Evolutionary conservation across 441 rosid genomes (phyloP), one percentile per base, ranked within the genome.

Genomic region (Populus hybrid): DNA sequence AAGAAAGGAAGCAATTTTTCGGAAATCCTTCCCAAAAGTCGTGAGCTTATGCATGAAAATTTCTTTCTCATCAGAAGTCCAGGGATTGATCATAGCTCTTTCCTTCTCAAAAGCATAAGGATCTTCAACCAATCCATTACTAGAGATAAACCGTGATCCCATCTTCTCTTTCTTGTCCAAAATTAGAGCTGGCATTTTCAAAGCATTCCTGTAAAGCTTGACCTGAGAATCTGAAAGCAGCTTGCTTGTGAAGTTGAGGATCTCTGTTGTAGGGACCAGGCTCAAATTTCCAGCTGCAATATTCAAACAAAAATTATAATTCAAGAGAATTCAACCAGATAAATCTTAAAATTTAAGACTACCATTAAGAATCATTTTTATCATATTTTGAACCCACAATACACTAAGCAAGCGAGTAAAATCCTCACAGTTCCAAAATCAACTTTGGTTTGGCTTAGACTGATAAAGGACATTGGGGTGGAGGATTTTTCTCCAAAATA

Each of bases 61-160:
- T 69, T 89, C 97, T 75, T 74, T 88, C 87, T 97, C 99, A 79
- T 90, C 98, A 5, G 82, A 67, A 36, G 92, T 89, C 99, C 98
- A 95, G 34, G 98, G 97, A 80, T 97, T 97, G 80, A 91, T 92
- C 90, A 95, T 80, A 64, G 87, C 81, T 84, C 91, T 91, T 84
- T 95, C 99, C 87, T 89, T 90, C 92, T 97, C 99, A 80, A 87
- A 82, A 12, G 90, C 92, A 80, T 88, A 87, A 67, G 99, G 98
- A 86, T 95, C 98, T 83, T 95, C 98, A 86, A 95, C 86, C 78
- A 97, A 81, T 34, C 97, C 99, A 86, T 95, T 97, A 76, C 74
- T 79, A 70, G 95, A 89, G 81, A 90, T 78, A 83, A 97, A 97
- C 81, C 88, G 87, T 9, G 95, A 92, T 72, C 11, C 81, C 72